Conservation (phyloP, 2,329 filamentous ascomycete species). For the Neofusicoccum parvum region DNA sequence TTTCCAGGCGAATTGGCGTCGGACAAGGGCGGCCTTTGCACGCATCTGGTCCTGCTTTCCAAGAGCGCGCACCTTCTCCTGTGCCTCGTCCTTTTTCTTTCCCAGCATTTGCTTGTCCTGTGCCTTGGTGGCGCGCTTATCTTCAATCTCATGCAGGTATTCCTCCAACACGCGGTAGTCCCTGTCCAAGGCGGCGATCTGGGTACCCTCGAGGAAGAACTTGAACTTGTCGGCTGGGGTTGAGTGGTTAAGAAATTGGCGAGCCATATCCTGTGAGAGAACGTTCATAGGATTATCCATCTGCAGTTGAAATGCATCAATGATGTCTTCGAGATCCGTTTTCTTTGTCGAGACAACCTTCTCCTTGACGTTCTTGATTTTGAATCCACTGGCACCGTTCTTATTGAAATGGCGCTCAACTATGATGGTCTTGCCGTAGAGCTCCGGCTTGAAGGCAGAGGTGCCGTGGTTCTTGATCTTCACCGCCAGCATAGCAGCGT, state of each 20-base stretch:
- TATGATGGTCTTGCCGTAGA: slow-evolving; percentile 82
- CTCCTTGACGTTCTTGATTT: slow-evolving; percentile 73
- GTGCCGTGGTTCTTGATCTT: slow-evolving; percentile 88
- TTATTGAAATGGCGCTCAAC: slow-evolving; percentile 88
- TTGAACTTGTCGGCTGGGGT: slow-evolving; percentile 86
- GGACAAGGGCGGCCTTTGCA: slow-evolving; percentile 60
- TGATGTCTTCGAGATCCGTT: slow-evolving; percentile 85
- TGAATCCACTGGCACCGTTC: slow-evolving; percentile 77
- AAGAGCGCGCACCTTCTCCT: slow-evolving; percentile 61
- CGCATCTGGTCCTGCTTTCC: slow-evolving; percentile 68
- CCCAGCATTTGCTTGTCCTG: slow-evolving; percentile 67
- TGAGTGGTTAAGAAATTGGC: slow-evolving; percentile 87
- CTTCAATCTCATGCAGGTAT: slow-evolving; percentile 71
- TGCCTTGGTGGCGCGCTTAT: slow-evolving; percentile 58
- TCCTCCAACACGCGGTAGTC: slow-evolving; percentile 87
- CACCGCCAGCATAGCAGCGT: slow-evolving; percentile 49
- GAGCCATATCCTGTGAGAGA: slow-evolving; percentile 90
- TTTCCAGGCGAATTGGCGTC: slow-evolving; percentile 71
- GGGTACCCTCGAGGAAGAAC: slow-evolving; percentile 93
- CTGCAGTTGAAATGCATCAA: slow-evolving; percentile 89
- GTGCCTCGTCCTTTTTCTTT: slow-evolving; percentile 61
- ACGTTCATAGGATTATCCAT: slow-evolving; percentile 97
- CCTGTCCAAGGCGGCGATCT: slow-evolving; percentile 86
- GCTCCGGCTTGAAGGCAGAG: slow-evolving; percentile 78
- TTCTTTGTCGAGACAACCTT: slow-evolving; percentile 80